Conservation (phyloP, 2,329 filamentous ascomycete species). For the Pseudocercospora fijiensis region DNA sequence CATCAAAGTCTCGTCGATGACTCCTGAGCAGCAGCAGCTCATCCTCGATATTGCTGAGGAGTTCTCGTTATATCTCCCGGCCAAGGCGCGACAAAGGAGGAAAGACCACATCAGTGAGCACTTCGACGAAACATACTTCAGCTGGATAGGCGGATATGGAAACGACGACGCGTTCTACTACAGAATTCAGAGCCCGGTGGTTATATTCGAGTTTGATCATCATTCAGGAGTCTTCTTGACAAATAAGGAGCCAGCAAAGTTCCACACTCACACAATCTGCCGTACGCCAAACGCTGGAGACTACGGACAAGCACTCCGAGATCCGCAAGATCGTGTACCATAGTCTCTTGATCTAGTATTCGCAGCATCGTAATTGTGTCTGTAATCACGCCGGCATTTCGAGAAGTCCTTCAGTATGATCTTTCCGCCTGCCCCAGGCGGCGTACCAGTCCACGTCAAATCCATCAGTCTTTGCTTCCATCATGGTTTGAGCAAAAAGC, state of each 20-base stretch:
- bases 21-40: slow-evolving; percentile 51
- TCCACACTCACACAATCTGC: slow-evolving; percentile 74
- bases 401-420: neutral
- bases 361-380: neutral
- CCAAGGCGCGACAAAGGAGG: slow-evolving; percentile 53
- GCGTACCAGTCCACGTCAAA: slow-evolving; percentile 19
- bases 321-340: slow-evolving; percentile 22
- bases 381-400: neutral
- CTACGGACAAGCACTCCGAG: slow-evolving; percentile 59
- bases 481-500: slow-evolving; percentile 6
- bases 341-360: neutral
- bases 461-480: slow-evolving; percentile 11
- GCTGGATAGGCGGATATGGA: slow-evolving; percentile 71
- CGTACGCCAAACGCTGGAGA: slow-evolving; percentile 73
- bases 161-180: slow-evolving; percentile 74
- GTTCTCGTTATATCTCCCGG: slow-evolving; percentile 68
- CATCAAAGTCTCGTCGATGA: slow-evolving; percentile 55
- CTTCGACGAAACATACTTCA: slow-evolving; percentile 72
- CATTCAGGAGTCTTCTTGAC: slow-evolving; percentile 66
- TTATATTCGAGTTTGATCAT: slow-evolving; percentile 77
- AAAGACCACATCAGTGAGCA: slow-evolving; percentile 56
- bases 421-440: slow-evolving; percentile 11
- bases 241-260: slow-evolving; percentile 71
- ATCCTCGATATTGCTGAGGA: slow-evolving; percentile 61
- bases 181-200: slow-evolving; percentile 71